phyloP scores from a whole-genome alignment of 2,329 filamentous ascomycete species.

The Cordyceps fumosorosea region DNA sequence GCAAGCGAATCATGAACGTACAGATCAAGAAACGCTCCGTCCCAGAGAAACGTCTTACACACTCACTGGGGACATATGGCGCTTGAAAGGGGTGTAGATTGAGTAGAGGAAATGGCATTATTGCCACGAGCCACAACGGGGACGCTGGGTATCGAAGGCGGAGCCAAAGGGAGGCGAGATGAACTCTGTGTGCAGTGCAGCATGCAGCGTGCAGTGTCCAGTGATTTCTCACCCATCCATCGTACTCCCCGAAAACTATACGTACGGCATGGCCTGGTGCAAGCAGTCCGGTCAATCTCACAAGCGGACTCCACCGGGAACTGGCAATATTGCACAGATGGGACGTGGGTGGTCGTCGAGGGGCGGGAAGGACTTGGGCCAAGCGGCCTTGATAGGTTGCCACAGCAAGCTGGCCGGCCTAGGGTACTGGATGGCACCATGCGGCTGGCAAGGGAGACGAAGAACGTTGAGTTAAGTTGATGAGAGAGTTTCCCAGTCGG shows the following conservation, averaged over 20 bases:
- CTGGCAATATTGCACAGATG: slow-evolving; percentile 3
- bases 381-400: slow-evolving; percentile 11
- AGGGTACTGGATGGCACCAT: slow-evolving; percentile 11
- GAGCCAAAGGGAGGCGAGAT: slow-evolving; percentile 6
- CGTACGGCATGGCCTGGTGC: background rate
- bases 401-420: background rate
- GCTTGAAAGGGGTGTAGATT: background rate
- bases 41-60: background rate
- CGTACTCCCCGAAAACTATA: background rate
- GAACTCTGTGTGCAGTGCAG: background rate
- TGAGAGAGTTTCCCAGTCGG: slow-evolving; percentile 7
- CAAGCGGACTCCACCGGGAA: background rate
- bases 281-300: slow-evolving; percentile 10
- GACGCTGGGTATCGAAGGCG: background rate
- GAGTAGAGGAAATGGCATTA: background rate
- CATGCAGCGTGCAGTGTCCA: too few species aligned
- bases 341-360: background rate
- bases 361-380: slow-evolving; percentile 6
- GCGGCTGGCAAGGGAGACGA: slow-evolving; percentile 9
- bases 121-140: background rate
- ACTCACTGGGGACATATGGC: background rate
- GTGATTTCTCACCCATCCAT: background rate
- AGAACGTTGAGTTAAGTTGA: background rate
- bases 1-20: slow-evolving; percentile 9
- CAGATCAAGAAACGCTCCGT: background rate